Base-by-base conservation (phyloP, 257 asterid genomes). In the Przewalskia tangutica region DNA sequence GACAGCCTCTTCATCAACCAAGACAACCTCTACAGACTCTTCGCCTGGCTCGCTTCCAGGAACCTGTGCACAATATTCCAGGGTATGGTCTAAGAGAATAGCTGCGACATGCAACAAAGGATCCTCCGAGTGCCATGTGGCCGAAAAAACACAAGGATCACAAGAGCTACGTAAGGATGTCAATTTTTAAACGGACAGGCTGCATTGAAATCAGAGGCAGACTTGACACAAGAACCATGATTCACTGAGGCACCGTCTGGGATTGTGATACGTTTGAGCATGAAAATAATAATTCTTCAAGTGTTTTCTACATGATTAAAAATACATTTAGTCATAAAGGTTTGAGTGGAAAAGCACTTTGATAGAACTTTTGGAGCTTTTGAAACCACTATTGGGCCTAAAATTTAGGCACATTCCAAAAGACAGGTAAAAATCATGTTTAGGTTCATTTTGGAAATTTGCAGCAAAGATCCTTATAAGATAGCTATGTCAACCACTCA, bases 1-100 rank as follows among this genome's bases (percentile, higher is more conserved):
- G 4, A 95, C 98, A 38, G 98, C 95, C 86, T 95, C 97, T 85
- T 95, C 97, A 83, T 95, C 98, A 80, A 95, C 98, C 92, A 93
- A 83, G 77, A 95, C 97, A 60, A 85, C 83, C 80, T 89, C 94
- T 42, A 84, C 82, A 55, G 80, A 55, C 55, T 83, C 88, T 67
- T 85, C 82, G 12, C 88, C 96, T 20, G 90, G 89, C 78, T 87
- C 86, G 53, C 92, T 89, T 82, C 92, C 98, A 42, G 98, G 98
- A 85, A 90, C 91, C 97, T 93, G 90, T 79, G 62, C 66, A 68
- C 27, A 60, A 59, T 50, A 48, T 73, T 13, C 58, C 79, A 73
- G 42, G 60, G 23, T 73, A 73, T 18, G 79, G 40, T 48, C 48
- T 48, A 48, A 13, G 18, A 48, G 23, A 20, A 73, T 8, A 23